Conservation (phyloP, 108 stramenopile genomes). For the Nitzschia inconspicua region DNA sequence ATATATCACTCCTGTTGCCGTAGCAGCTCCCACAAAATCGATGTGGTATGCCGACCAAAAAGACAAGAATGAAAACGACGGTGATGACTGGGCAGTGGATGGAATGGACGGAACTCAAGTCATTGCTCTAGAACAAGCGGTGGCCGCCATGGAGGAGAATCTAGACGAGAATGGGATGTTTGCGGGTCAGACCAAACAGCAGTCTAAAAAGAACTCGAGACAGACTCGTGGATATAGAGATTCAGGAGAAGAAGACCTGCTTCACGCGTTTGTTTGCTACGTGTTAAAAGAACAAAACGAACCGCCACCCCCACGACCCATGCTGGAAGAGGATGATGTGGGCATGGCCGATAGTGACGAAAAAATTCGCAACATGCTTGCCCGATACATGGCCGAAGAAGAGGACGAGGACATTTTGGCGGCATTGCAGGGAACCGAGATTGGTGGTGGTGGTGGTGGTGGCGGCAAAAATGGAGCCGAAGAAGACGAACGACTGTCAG, state of each 20-base stretch:
- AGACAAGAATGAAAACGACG: constrained; percentile 19
- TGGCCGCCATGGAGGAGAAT: constrained; percentile 38
- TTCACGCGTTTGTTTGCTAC: constrained; percentile 34
- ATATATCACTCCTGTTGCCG: constrained; percentile 1
- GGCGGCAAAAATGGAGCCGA: constrained; percentile 40
- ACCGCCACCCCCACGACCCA: constrained; percentile 29
- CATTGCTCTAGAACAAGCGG: constrained; percentile 61
- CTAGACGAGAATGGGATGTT: constrained; percentile 13
- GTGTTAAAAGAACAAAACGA: constrained; percentile 50
- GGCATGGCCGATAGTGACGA: constrained; percentile 48
- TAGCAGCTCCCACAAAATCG: constrained; percentile 15
- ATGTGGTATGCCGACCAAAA: constrained; percentile 23
- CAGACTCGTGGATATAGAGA: not conserved
- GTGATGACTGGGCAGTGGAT: constrained; percentile 53
- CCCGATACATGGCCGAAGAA: constrained; percentile 79
- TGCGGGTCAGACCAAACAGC: constrained; percentile 4
- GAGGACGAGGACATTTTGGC: constrained; percentile 77
- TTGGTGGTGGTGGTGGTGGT: not conserved
- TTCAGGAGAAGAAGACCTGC: not conserved
- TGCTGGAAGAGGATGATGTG: constrained; percentile 68
- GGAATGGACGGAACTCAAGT: constrained; percentile 21
- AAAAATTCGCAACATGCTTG: constrained; percentile 74
- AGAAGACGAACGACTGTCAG: constrained; percentile 68
- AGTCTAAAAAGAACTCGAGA: constrained; percentile 2
- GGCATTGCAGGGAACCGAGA: constrained; percentile 37